Conservation (phyloP, 2,329 filamentous ascomycete species). For the Phoma sp. region DNA sequence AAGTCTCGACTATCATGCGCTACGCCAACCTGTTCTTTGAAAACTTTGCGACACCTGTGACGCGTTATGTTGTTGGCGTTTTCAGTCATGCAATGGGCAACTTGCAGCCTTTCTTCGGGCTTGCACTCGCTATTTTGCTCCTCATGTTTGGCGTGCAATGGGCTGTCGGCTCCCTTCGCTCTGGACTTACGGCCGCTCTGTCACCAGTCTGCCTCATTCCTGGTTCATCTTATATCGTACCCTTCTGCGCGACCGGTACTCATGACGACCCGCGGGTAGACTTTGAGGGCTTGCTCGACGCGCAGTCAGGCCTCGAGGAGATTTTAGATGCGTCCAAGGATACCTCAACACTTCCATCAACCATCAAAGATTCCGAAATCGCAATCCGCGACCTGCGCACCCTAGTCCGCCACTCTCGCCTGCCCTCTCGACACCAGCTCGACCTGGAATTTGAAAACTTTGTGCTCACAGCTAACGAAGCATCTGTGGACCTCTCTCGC, state of each 20-base stretch:
- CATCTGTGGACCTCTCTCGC: constrained; percentile 70
- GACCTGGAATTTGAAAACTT: constrained; percentile 79
- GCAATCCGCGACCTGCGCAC: constrained; percentile 76
- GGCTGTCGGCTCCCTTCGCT: constrained; percentile 62
- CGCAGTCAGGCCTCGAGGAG: constrained; percentile 78
- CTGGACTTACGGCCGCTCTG: constrained; percentile 68
- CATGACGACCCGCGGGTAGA: constrained; percentile 53
- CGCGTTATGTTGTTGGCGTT: constrained; percentile 62
- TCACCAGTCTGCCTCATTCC: constrained; percentile 75
- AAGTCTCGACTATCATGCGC: constrained; percentile 27
- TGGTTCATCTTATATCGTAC: constrained; percentile 66
- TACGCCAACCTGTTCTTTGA: constrained; percentile 40
- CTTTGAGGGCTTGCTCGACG: constrained; percentile 76
- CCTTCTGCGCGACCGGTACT: constrained; percentile 61
- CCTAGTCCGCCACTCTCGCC: constrained; percentile 72
- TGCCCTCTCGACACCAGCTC: constrained; percentile 73
- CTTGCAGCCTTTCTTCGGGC: constrained; percentile 66
- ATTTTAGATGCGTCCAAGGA: constrained; percentile 72
- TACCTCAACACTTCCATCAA: constrained; percentile 71
- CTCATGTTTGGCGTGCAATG: constrained; percentile 65
- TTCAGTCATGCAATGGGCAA: constrained; percentile 65
- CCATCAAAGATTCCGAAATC: constrained; percentile 79
- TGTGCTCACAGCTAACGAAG: constrained; percentile 70
- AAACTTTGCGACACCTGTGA: constrained; percentile 42
- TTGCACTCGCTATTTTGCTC: constrained; percentile 61